These are phyloP conservation scores for Melaleuca alternifolia DNA, from an alignment of 345 rosid species.

Conservation along the genomic window DNA sequence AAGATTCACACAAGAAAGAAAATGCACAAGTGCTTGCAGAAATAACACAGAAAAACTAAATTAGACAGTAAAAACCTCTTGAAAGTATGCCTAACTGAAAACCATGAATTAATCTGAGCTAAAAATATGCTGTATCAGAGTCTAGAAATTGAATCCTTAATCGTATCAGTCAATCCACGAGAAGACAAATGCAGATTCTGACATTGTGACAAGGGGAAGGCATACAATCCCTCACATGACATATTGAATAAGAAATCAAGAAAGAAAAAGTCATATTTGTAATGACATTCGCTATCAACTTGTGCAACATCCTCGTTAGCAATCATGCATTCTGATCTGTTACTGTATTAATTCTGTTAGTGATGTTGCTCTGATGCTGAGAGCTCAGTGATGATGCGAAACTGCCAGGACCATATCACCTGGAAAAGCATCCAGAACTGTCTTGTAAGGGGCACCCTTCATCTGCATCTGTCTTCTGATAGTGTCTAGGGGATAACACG, in stretches of 20 bases:
- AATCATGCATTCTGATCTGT: neutral
- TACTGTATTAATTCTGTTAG: neutral
- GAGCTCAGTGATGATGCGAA: neutral
- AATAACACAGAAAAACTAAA: neutral
- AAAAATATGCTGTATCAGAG: neutral
- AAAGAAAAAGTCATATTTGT: neutral
- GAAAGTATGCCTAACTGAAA: neutral
- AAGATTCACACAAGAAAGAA: neutral
- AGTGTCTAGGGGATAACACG: conserved; percentile 96
- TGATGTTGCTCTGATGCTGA: neutral
- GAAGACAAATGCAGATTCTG: neutral
- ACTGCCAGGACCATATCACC: conserved; percentile 23
- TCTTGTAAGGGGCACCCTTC: conserved; percentile 79
- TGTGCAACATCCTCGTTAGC: neutral
- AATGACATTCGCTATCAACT: neutral
- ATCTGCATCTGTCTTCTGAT: conserved; percentile 98
- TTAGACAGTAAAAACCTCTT: neutral
- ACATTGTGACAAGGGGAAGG: neutral
- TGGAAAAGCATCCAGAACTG: conserved; percentile 75
- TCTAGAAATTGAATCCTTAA: neutral
- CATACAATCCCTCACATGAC: neutral
- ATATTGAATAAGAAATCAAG: neutral
- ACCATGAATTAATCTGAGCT: neutral
- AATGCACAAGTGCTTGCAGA: neutral
- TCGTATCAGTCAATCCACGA: neutral